Conservation (phyloP, 1,139 yeast genomes). For the Wickerhamomyces sp. region DNA sequence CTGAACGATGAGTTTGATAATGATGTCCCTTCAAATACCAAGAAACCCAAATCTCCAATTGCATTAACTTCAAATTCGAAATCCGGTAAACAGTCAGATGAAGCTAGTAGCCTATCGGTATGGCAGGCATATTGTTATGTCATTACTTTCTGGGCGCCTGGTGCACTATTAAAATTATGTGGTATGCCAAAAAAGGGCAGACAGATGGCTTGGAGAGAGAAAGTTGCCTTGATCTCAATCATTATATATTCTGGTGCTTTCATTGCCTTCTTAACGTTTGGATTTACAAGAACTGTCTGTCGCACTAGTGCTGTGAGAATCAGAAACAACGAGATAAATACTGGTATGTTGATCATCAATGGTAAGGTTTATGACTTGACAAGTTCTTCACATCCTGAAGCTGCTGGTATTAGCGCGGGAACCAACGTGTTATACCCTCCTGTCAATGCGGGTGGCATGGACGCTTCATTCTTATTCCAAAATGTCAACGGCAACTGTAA, state of each 20-base stretch:
- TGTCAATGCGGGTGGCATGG: constrained; percentile 81
- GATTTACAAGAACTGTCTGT: constrained; percentile 86
- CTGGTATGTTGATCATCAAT: constrained; percentile 67
- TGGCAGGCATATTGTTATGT: constrained; percentile 82
- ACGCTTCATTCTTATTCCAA: constrained; percentile 86
- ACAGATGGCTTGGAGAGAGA: constrained; percentile 96
- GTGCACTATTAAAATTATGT: constrained; percentile 61
- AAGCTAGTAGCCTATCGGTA: constrained; percentile 38
- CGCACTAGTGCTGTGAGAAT: constrained; percentile 45
- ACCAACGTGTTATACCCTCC: constrained; percentile 80
- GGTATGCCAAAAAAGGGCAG: constrained; percentile 79
- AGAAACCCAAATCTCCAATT: constrained; percentile 1
- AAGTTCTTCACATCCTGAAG: constrained; percentile 70
- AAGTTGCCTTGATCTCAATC: constrained; percentile 75
- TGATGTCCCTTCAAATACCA: background rate
- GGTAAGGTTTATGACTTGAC: constrained; percentile 78
- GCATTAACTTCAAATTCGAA: constrained; percentile 2
- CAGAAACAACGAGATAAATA: constrained; percentile 50
- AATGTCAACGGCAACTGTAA: constrained; percentile 94
- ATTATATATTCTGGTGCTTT: constrained; percentile 70
- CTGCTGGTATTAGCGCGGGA: constrained; percentile 66
- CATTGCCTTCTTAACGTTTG: constrained; percentile 85
- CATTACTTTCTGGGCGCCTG: constrained; percentile 90
- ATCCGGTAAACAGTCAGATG: constrained; percentile 13
- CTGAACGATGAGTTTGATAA: constrained; percentile 50